phyloP scores from a whole-genome alignment of 805 yeast species.

The Saccharomycodes ludwigii region DNA sequence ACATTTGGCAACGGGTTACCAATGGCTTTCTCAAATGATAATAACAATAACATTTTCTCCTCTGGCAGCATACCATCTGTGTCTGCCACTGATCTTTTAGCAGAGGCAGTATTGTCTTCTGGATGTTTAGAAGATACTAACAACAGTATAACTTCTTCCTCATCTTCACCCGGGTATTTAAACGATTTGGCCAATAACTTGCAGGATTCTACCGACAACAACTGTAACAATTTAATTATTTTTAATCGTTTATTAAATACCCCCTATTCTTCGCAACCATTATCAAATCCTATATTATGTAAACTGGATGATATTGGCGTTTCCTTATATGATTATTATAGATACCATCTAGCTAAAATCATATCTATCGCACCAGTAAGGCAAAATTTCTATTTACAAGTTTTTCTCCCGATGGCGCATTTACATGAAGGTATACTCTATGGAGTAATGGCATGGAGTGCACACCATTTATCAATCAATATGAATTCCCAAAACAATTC shows the following conservation, averaged over 20 bases:
- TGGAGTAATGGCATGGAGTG: constrained; percentile 48
- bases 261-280: constrained; percentile 12
- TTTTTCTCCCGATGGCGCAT: constrained; percentile 41
- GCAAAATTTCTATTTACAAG: constrained; percentile 38
- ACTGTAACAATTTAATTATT: no score
- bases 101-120: no score
- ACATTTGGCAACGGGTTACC: no score
- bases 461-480: constrained; percentile 17
- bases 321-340: constrained; percentile 37
- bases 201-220: no score
- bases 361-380: constrained; percentile 37
- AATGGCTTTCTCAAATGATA: no score
- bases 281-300: constrained; percentile 13
- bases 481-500: constrained; percentile 4
- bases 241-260: no score
- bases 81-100: no score
- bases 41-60: no score
- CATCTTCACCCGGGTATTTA: neutral
- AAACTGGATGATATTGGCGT: constrained; percentile 31
- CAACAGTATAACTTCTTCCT: neutral
- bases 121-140: neutral
- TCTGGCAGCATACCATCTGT: no score
- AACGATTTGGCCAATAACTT: constrained; percentile 8
- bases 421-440: constrained; percentile 36
- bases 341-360: constrained; percentile 33